Conservation (phyloP, 1,139 yeast genomes). For the Pneumocystis murina region DNA sequence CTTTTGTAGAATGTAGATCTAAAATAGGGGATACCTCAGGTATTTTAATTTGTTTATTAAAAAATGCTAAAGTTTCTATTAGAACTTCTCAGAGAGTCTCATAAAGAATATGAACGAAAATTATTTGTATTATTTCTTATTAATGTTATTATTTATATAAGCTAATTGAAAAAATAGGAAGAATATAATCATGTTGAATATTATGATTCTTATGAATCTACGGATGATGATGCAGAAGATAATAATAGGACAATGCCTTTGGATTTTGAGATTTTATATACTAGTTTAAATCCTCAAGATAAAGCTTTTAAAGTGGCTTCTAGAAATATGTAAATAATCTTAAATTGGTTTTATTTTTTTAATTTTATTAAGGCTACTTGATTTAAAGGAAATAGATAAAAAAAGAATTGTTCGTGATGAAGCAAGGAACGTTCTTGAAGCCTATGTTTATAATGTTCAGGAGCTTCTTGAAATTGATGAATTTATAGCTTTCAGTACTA, state of each 20-base stretch:
- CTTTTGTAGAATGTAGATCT: constrained; percentile 4
- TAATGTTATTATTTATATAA: constrained; percentile 1
- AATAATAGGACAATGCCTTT: constrained; percentile 13
- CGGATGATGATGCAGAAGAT: constrained; percentile 4
- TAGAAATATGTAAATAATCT: constrained; percentile 17
- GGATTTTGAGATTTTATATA: constrained; percentile 14
- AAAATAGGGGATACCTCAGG: constrained; percentile 3
- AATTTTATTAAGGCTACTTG: neutral
- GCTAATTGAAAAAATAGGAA: constrained; percentile 5
- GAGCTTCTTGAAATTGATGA: constrained; percentile 16
- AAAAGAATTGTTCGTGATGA: constrained; percentile 22
- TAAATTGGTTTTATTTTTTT: constrained; percentile 16
- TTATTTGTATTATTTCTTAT: neutral
- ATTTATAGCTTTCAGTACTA: constrained; percentile 9
- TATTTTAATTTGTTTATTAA: constrained; percentile 7
- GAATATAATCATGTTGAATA: neutral
- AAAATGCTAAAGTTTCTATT: neutral
- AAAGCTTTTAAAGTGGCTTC: constrained; percentile 20
- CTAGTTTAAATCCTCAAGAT: constrained; percentile 22
- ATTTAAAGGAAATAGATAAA: constrained; percentile 15
- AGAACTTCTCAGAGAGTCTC: neutral
- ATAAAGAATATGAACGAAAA: neutral
- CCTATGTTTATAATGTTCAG: constrained; percentile 23
- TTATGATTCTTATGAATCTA: constrained; percentile 1
- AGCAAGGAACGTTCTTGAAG: constrained; percentile 24